Base-by-base conservation (phyloP, 352 stramenopile genomes). In the Pythium coloratum region DNA sequence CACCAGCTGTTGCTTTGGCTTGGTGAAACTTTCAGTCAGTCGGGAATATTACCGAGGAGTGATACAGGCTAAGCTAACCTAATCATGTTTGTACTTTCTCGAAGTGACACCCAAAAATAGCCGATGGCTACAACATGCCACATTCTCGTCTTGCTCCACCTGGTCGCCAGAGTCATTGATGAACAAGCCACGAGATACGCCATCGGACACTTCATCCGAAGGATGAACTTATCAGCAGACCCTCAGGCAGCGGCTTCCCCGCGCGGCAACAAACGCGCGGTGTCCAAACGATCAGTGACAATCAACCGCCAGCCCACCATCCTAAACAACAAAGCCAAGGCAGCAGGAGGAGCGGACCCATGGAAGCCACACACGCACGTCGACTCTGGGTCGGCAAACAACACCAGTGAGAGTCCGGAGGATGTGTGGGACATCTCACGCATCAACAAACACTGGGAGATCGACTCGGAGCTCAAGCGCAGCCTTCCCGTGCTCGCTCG, bases 371-470 rank as follows among this genome's bases (percentile, higher is more conserved):
- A 70, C 33, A 64, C 55, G 63, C 44, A 54, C 6, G n/a, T 53
- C 7, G 46, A 53, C 46, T 53, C n/a, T 53, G 46, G 18, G 6
- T 53, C 46, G 4, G 9, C 18, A 30, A 53, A 53, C n/a, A 53
- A 46, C 57, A 34, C 34, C 18, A 33, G 14, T 1, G 40, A 72
- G 14, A 55, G 62, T 14, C 55, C 63, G 14, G 33, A 42, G 20
- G 61, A 74, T 33, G 33, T 20, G 28, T 93, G 85, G 85, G 80
- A 91, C 36, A 91, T 93, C 66, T 86, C 76, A 32, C 76, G 82
- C 10, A 66, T 93, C 61, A 91, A 88, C 72, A 82, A 84, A 44
- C 80, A 79, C 64, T 93, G 85, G 85, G 81, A 83, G 59, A 93
- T 91, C 65, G 82, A 91, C 57, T 32, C 68, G 8, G 82, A 91